These are phyloP conservation scores for Hymenoscyphus fructigenus DNA, from an alignment of 2,329 filamentous ascomycete genomes.

Conservation along the genomic window DNA sequence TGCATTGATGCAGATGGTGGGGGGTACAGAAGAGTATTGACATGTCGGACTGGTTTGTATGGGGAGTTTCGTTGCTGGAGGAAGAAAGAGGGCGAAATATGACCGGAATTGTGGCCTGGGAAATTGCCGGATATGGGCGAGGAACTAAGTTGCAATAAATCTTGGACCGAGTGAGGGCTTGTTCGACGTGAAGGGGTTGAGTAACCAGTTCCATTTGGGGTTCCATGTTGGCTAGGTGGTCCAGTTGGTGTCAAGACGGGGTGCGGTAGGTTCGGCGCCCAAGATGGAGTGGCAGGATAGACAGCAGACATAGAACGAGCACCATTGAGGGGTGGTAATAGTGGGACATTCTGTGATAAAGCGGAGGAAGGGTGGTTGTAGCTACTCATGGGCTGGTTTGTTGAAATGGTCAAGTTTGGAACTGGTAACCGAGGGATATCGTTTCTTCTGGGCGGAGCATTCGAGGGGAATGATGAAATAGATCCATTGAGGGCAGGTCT, in stretches of 20 bases:
- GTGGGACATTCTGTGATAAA: constrained; percentile 29
- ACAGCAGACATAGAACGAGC: constrained; percentile 72
- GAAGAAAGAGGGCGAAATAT: constrained; percentile 77
- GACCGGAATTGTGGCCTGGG: constrained; percentile 50
- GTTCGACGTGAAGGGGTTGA: constrained; percentile 38
- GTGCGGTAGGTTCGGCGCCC: constrained; percentile 42
- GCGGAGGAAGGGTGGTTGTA: constrained; percentile 23
- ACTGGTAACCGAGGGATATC: constrained; percentile 60
- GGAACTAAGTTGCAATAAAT: constrained; percentile 37
- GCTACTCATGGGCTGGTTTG: constrained; percentile 31
- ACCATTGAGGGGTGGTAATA: constrained; percentile 35
- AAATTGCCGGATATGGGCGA: constrained; percentile 38
- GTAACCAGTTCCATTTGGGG: constrained; percentile 31
- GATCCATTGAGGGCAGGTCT: constrained; percentile 23
- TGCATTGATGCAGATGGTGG: constrained; percentile 79
- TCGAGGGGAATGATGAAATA: constrained; percentile 15
- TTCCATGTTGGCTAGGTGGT: constrained; percentile 22
- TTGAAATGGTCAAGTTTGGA: constrained; percentile 61
- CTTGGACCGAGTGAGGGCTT: constrained; percentile 36
- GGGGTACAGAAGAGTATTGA: constrained; percentile 88
- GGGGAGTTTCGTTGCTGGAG: constrained; percentile 86
- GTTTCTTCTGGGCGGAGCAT: constrained; percentile 23
- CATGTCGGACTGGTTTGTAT: constrained; percentile 85
- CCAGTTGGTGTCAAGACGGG: constrained; percentile 37
- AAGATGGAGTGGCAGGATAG: constrained; percentile 56